Evolutionary conservation across 2,329 filamentous ascomycete species (phyloP), one percentile per base, ranked within the genome.

Genomic region (Ophiosphaerella herpotricha): DNA sequence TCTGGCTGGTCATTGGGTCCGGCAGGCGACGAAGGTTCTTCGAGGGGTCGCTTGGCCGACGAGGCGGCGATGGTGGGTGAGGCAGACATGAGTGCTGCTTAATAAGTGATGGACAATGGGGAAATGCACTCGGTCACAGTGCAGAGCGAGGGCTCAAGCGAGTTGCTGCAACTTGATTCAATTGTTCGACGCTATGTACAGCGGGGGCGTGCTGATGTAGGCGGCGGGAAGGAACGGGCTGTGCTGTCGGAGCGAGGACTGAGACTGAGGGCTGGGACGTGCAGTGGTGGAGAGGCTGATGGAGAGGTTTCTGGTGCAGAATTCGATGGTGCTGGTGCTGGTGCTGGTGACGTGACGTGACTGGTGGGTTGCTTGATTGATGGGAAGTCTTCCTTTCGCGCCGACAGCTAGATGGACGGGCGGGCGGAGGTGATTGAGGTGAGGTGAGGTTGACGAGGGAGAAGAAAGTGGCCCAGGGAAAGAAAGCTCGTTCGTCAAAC

Each of bases 21-120:
- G 29, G 91, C 96, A 32, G 94, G 94, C 8, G 94, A 99, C 14
- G 94, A 97, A 9, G 93, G 89, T 72, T 97, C 94, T 81, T 99
- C 94, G 60, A 99, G 85, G 54, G 94, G 94, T 70, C 94, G 91
- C 84, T 99, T 99, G 70, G 90, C 85, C 51, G 86, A 88, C 43
- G 85, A 84, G 55, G 76, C 76, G 52, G 77, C 74, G 41, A 77
- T 74, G 46, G 75, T 77, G 29, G 78, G 75, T 52, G 75, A 76
- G 34, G 75, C 73, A 63, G 76, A 76, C 76, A 78, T 78, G 44
- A 23, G 69, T 68, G 59, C 60, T 69, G 52, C 43, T 63, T 46
- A 54, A 65, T 64, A 58, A 64, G 58, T 57, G 49, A 59, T 63
- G 57, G 43, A 49, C 29, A 54, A 54, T 39, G 57, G 51, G 49